Base-by-base conservation (phyloP, 2,329 filamentous ascomycete species). In the Neoarthrinium moseri region DNA sequence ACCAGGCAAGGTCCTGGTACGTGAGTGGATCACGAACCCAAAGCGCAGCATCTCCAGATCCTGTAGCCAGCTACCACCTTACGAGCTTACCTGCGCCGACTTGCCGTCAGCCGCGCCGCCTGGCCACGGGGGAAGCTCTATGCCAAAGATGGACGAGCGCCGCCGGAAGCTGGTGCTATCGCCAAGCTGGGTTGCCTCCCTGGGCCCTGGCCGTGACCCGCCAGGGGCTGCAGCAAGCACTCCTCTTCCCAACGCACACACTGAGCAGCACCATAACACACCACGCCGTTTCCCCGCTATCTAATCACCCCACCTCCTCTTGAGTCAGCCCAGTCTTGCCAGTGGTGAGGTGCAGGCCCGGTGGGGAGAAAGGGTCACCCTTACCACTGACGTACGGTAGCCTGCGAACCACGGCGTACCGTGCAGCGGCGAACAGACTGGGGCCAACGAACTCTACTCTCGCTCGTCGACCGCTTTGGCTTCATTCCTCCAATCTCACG, bases 21-120 rank as follows among this genome's bases (percentile, higher is more conserved):
- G 41, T 44, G 41, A 32, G 41, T 44, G 40, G 40, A 43, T 18
- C 37, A n/a, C n/a, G n/a, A n/a, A n/a, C n/a, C n/a, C n/a, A n/a
- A n/a, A n/a, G n/a, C n/a, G n/a, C n/a, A n/a, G n/a, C n/a, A n/a
- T n/a, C n/a, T n/a, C n/a, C n/a, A n/a, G n/a, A n/a, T n/a, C n/a
- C n/a, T n/a, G n/a, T n/a, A n/a, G n/a, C n/a, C n/a, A n/a, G n/a
- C n/a, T n/a, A n/a, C n/a, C n/a, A n/a, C n/a, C n/a, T n/a, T n/a
- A n/a, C n/a, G n/a, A n/a, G n/a, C n/a, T n/a, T n/a, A n/a, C n/a
- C n/a, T n/a, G n/a, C n/a, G n/a, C n/a, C n/a, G n/a, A n/a, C n/a
- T n/a, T n/a, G n/a, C n/a, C n/a, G n/a, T n/a, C n/a, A n/a, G n/a
- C n/a, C n/a, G n/a, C n/a, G n/a, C n/a, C n/a, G n/a, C n/a, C n/a